Base-by-base conservation (phyloP, 345 rosid genomes). In the Jatropha curcas region DNA sequence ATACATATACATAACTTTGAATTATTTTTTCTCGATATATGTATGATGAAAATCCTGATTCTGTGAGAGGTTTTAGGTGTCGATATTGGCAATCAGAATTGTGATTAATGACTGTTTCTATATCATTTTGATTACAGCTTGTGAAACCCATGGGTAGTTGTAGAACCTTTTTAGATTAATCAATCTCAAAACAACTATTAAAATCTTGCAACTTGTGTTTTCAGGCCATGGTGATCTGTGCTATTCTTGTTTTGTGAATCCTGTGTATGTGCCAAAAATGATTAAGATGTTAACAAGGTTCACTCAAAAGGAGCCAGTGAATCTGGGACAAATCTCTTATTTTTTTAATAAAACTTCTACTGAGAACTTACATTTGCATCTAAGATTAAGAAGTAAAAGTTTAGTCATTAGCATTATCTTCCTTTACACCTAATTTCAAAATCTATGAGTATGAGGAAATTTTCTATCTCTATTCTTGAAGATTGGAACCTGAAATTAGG, bases 81-180 rank as follows among this genome's bases (percentile, higher is more conserved):
- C 45, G 17, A 62, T 17, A 24, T 33, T 11, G 20, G 46, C n/a
- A 62, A 35, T 35, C 59, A 37, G 48, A 37, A n/a, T 13, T 62
- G 14, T 35, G 22, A n/a, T 62, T 62, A 35, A 11, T 35, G 43
- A 12, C 48, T 62, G 3, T 60, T 35, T 61, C n/a, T 43, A 20
- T 37, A 62, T 19, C 3, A 37, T 62, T 62, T 62, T 62, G 30
- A n/a, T 62, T 37, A 8, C 66, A 35, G 30, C 37, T 62, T 62
- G 37, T 14, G 10, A 16, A n/a, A 35, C 7, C 2, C 30, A 35
- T 6, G 16, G 14, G 22, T 55, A 55, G n/a, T 55, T 55, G 11
- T 55, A 22, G 28, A 22, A 53, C 1, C 25, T 51, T 53, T 24
- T 9, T 53, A 53, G 1, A 3, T n/a, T 7, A 9, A n/a, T 61